Base-by-base conservation (phyloP, 83 land plant species). In the Thuja plicata region DNA sequence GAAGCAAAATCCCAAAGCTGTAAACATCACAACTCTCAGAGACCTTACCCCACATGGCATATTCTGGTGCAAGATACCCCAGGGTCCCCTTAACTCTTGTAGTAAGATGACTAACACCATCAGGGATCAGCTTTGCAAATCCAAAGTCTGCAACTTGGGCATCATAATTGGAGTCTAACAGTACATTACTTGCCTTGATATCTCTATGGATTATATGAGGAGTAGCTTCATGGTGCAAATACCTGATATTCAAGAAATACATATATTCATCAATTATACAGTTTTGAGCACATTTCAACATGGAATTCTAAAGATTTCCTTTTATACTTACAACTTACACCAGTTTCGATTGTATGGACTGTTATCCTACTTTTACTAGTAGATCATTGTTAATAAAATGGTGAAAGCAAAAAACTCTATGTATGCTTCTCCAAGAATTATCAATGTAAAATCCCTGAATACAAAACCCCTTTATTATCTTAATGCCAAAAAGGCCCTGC, bases 201-300 rank as follows among this genome's bases (percentile, higher is more conserved):
- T 94, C 95, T 88, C 95, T 79, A 81, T 94, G 95, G n/a, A 93
- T 91, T 43, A 94, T 93, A 81, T 94, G 93, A 32, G 96, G 94
- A 2, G 89, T 91, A 34, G 80, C 94, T 50, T 94, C 89, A 77
- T 93, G 91, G 88, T 94, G 96, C 89, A 94, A 85, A 50, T 94
- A 93, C 88, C 95, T 94, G 87, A 9, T 21, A 70, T 46, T 37
- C 85, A 43, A 76, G 78, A 11, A 38, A 55, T 34, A 27, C 6
- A 30, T 11, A n/a, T 12, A 19, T 10, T 46, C 43, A 40, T 46
- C 34, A 84, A 84, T n/a, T n/a, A 11, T 11, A 66, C 11, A 2
- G 34, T n/a, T 52, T n/a, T 46, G 57, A 16, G 57, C 38, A 11
- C 13, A 84, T 45, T 12, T 46, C 4, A 11, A 41, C 19, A 27